These are phyloP conservation scores for Trichosporon sp. DNA, from an alignment of 1,284 basidiomycete genomes.

Conservation along the genomic window DNA sequence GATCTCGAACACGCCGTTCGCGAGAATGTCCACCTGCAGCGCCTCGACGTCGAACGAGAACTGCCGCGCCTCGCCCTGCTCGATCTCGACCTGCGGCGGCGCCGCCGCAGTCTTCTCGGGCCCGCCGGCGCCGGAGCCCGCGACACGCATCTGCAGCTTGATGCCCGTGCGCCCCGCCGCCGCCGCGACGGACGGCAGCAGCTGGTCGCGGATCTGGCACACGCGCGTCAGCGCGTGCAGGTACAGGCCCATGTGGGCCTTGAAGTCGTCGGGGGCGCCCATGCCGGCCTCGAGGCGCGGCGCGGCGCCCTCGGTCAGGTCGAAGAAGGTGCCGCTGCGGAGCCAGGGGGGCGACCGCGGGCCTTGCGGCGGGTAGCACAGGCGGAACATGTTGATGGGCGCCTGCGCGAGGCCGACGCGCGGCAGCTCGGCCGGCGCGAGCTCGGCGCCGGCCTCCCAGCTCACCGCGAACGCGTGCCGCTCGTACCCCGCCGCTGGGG, in stretches of 20 bases:
- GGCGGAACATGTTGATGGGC: constrained; percentile 3
- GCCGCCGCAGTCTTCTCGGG: not conserved
- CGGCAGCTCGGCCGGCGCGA: not conserved
- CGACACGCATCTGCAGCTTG: not conserved
- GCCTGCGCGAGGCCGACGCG: not conserved
- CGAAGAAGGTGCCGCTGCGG: not conserved
- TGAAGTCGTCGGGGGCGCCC: not conserved
- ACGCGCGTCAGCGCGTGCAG: not conserved
- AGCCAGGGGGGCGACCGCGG: not conserved
- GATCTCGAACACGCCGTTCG: constrained; percentile 4
- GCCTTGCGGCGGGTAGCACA: not conserved
- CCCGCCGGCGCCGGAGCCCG: too few species aligned
- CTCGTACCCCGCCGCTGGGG: not conserved
- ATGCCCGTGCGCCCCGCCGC: not conserved
- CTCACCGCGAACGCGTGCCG: not conserved
- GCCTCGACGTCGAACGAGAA: not conserved
- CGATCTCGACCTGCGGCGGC: not conserved
- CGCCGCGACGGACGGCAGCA: not conserved
- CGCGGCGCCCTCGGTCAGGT: not conserved
- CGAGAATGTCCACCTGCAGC: not conserved
- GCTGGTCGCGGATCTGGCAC: not conserved
- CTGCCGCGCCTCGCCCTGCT: not conserved
- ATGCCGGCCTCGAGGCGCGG: not conserved
- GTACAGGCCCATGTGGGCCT: not conserved
- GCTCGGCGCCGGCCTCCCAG: not conserved